Base-by-base conservation (phyloP, 192 early-diverging fungal species). In the Coemansia sp. region DNA sequence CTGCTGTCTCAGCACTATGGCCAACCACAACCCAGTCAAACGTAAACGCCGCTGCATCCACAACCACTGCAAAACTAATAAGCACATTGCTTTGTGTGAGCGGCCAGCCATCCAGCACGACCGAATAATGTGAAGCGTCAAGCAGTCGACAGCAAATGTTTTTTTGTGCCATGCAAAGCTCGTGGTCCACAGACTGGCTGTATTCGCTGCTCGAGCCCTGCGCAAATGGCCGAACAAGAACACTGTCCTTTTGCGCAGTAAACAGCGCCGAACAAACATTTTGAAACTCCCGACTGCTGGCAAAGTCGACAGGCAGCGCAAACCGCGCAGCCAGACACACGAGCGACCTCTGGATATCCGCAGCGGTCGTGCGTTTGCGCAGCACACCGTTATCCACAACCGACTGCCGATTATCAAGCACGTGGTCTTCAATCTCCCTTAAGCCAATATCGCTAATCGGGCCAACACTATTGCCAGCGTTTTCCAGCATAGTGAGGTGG, bases 311-410 rank as follows among this genome's bases (percentile, higher is more conserved):
- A 12, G 65, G 58, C 65, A 67, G 35, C n/a, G 65, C 25, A 38
- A 67, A 67, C 48, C 58, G 57, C 14, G 57, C 29, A 45, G 48
- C 43, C 37, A 67, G 50, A 4, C 51, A 57, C 21, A 60, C 38
- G 15, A 67, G 65, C 15, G 65, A 32, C 1, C n/a, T 19, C 65
- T 67, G 50, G 9, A 67, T 25, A 45, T n/a, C 41, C 27, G 52
- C 65, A 4, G 43, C 22, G 17, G 38, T 45, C 12, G 50, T n/a
- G 21, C 56, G 41, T 51, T 21, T 50, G n/a, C 65, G 41, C 50
- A 67, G 27, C 19, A 29, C 50, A 12, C 65, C 65, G 24, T 67
- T 51, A 25, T 59, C 57, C 23, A 67, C 17, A 10, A 67, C 57
- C 35, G 65, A 58, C 11, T 32, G 32, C 6, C 32, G 5, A 35